Evolutionary conservation across 352 stramenopile genomes (phyloP), one percentile per base, ranked within the genome.

Genomic region (Phytophthora cryptogea): DNA sequence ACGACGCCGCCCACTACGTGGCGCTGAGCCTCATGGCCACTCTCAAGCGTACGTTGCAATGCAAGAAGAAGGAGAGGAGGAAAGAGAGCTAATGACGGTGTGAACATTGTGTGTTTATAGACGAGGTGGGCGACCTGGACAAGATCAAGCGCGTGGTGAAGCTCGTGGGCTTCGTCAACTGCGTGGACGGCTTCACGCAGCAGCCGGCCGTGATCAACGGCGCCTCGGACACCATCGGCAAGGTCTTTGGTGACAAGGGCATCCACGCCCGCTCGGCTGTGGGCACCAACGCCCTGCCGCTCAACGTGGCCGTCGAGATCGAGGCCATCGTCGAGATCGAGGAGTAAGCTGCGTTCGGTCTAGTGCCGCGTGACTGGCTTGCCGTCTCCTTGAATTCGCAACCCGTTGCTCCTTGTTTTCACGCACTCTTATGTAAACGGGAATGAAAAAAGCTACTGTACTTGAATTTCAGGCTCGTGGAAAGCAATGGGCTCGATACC

Each of bases 291-390:
- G 94, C 95, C 13, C 74, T 99, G 48, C 96, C 97, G 39, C 76
- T 99, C 35, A 97, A 98, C 64, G 92, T 99, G 42, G 87, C 93
- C 37, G 96, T 99, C 5, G 96, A 99, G 83, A 90, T 99, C 31
- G 97, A 99, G 77, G 90, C 93, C 54, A 90, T 99, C 58, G 86
- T 98, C 14, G 93, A 99, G 79, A 72, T 99, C 39, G 85, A 98
- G 51, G 76, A 96, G 45, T 88, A 82, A 66, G 20, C 10, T 30
- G 20, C 16, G 20, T 1, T 23, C 20, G 20, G 20, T 23, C 2
- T 23, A 43, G 16, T 44, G 8, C 39, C 6, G n/a, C 28, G 27
- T 27, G 7, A 54, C 26, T 49, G 20, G 13, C n/a, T 59, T 32
- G 41, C 43, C 48, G 51, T 31, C 20, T 45, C 14, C 20, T 53